Base-by-base conservation (phyloP, 2,329 filamentous ascomycete species). In the Cryphonectria japonica region DNA sequence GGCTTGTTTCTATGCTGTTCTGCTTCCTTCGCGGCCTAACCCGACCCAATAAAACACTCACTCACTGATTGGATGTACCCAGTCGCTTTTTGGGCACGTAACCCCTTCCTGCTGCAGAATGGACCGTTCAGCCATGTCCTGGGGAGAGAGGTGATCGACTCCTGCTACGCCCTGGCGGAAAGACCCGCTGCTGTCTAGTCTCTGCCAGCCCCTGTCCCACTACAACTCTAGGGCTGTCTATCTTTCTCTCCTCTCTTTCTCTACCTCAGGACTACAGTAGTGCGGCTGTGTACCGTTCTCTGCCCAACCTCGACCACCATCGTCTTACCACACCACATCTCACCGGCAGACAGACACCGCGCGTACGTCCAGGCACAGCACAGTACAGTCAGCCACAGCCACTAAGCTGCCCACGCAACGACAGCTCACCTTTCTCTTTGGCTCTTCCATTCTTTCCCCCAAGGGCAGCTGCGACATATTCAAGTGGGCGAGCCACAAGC, bases 351-450 rank as follows among this genome's bases (percentile, higher is more conserved):
- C 46, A 50, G 22, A n/a, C 62, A 69, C 68, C 70, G 63, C 70
- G 67, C 70, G 70, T 69, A 62, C 62, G 34, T 22, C 59, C 34
- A 61, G 34, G 29, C 39, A 29, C 26, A 64, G 62, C 43, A 11
- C 60, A 13, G 41, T 39, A 29, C 62, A 64, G 39, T 52, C 62
- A 65, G 62, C 41, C 61, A 19, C 37, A n/a, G 11, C 41, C 14
- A n/a, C n/a, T 69, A 59, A 71, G 70, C 70, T 41, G 62, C 67
- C 68, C 46, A 59, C n/a, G 41, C 63, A 57, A 26, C 63, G 19
- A 67, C 37, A 50, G n/a, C 34, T 52, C 65, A 32, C 61, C 61
- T 65, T 54, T 57, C 63, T 22, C 26, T 46, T 39, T 39, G 34
- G 34, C 34, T 14, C 41, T 8, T 7, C 43, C 43, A 16, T 16